Conservation (phyloP, 2,329 filamentous ascomycete genomes). For the Geosmithia putterillii region DNA sequence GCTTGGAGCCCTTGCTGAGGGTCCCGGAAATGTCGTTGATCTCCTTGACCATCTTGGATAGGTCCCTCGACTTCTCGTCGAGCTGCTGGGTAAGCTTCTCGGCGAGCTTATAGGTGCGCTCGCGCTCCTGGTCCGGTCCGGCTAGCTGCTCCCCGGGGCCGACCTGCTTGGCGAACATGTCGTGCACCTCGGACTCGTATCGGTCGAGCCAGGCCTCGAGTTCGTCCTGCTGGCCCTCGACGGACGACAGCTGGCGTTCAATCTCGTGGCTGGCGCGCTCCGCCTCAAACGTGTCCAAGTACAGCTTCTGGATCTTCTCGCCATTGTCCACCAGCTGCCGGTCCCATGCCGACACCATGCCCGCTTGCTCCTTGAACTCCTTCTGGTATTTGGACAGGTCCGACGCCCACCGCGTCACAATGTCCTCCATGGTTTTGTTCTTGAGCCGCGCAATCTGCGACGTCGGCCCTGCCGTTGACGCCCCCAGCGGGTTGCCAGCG, state of each 20-base stretch:
- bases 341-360: slow-evolving; percentile 83
- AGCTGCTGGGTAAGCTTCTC: slow-evolving; percentile 85
- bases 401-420: slow-evolving; percentile 91
- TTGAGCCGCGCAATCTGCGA: slow-evolving; percentile 84
- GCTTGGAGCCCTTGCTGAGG: slow-evolving; percentile 78
- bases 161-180: slow-evolving; percentile 70
- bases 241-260: slow-evolving; percentile 76
- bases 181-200: slow-evolving; percentile 85
- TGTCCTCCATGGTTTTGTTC: slow-evolving; percentile 99
- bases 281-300: slow-evolving; percentile 83
- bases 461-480: slow-evolving; percentile 68
- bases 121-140: slow-evolving; percentile 88
- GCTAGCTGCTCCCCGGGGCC: slow-evolving; percentile 65
- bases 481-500: slow-evolving; percentile 36
- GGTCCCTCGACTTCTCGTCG: slow-evolving; percentile 85
- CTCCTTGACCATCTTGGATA: slow-evolving; percentile 95
- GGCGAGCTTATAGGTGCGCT: slow-evolving; percentile 90
- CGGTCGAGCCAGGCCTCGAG: slow-evolving; percentile 77
- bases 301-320: slow-evolving; percentile 88
- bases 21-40: slow-evolving; percentile 89
- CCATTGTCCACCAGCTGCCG: slow-evolving; percentile 85
- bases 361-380: slow-evolving; percentile 84
- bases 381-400: slow-evolving; percentile 95
- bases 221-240: slow-evolving; percentile 90
- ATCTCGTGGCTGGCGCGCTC: slow-evolving; percentile 89